A percentile compares a stretch with the other conserved stretches of the same genome.
phyloP scores from a whole-genome alignment of 768 basidiomycete species.

The Suillus americanus region DNA sequence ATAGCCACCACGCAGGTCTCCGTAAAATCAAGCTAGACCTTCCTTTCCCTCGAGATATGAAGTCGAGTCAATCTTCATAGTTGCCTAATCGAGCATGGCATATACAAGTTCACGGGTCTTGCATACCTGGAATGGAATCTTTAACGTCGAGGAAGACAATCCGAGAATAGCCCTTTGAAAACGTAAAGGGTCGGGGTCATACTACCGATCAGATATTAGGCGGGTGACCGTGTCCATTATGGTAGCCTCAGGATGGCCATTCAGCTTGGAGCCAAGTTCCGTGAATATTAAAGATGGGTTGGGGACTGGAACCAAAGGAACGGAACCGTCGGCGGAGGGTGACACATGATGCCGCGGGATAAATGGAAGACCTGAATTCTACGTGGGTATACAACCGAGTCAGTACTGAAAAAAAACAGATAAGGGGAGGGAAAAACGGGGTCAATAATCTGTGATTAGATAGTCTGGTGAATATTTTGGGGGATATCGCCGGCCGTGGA shows the following conservation, averaged over 20 bases:
- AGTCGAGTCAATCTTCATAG: slow-evolving; percentile 1
- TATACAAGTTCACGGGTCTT: slow-evolving; percentile 15
- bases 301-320: background rate
- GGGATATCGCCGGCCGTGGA: slow-evolving; percentile 35
- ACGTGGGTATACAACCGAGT: slow-evolving; percentile 31
- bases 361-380: slow-evolving; percentile 13
- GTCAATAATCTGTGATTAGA: slow-evolving; percentile 34
- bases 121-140: slow-evolving; percentile 26
- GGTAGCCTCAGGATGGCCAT: background rate
- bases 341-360: slow-evolving; percentile 10
- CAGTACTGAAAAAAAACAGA: slow-evolving; percentile 26
- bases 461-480: slow-evolving; percentile 33
- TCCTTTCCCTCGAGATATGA: slow-evolving; percentile 9
- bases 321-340: slow-evolving; percentile 34
- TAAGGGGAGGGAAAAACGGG: slow-evolving; percentile 29
- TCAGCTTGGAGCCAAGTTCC: slow-evolving; percentile 1
- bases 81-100: background rate
- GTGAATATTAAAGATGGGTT: background rate
- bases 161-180: slow-evolving; percentile 3
- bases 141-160: slow-evolving; percentile 18
- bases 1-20: slow-evolving; percentile 10
- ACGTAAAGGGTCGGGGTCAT: background rate
- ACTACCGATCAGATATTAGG: background rate
- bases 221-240: too few species aligned
- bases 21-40: slow-evolving; percentile 1